Evolutionary conservation across 495 filamentous ascomycete species (phyloP).

Genomic region (Lichenothelia convexa): DNA sequence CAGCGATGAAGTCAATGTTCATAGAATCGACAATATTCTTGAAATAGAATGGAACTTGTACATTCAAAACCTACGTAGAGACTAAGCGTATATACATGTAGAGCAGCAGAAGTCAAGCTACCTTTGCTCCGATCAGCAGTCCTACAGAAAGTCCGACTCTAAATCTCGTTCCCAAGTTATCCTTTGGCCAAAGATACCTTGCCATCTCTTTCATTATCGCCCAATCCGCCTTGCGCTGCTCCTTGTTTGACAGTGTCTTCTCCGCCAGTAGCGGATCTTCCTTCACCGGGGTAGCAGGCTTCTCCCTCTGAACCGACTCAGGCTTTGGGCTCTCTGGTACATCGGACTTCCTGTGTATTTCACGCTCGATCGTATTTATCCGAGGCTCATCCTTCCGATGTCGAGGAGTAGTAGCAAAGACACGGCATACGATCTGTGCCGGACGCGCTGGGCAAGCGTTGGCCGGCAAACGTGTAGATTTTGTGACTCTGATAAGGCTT

Average conservation of each 20-base stretch:
- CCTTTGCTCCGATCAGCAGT: constrained; percentile 76
- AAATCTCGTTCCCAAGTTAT: constrained; percentile 61
- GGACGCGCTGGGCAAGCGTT: no score
- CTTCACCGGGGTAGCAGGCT: constrained; percentile 20
- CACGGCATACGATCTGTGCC: no score
- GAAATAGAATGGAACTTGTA: constrained; percentile 97
- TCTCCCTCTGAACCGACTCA: constrained; percentile 12
- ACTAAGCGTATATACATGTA: constrained; percentile 8
- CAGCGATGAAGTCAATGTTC: constrained; percentile 75
- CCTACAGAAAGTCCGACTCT: constrained; percentile 67
- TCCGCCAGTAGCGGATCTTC: constrained; percentile 36
- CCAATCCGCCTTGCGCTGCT: constrained; percentile 94
- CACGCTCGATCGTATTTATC: constrained; percentile 10
- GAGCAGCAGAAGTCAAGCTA: constrained; percentile 9
- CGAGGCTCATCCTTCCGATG: constrained; percentile 21
- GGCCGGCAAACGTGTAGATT: no score
- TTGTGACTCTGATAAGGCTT: no score
- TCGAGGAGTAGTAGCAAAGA: constrained; percentile 19
- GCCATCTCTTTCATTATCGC: constrained; percentile 97
- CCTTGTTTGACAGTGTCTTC: constrained; percentile 41
- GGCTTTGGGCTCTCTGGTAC: constrained; percentile 11
- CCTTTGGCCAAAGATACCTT: constrained; percentile 92
- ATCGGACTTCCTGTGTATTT: constrained; percentile 2
- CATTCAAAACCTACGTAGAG: constrained; percentile 54
- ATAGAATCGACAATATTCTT: constrained; percentile 92